Percentiles rank a stretch among this genome's conserved stretches.
phyloP scores from a whole-genome alignment of 768 basidiomycete species.

The Leucocoprinus birnbaumii region DNA sequence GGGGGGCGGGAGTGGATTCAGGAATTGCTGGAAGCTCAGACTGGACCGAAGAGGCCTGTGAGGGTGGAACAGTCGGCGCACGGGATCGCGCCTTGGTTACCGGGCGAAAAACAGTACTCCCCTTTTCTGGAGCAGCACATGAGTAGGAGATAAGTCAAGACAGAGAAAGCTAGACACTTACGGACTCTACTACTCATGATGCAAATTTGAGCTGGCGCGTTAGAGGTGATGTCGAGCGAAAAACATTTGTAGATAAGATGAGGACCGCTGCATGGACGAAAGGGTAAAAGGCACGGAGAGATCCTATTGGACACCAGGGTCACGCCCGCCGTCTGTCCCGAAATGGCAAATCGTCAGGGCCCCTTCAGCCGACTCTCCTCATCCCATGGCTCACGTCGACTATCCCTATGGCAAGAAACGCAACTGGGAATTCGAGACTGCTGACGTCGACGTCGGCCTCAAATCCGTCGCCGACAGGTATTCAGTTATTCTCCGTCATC shows the following conservation, averaged over 20 bases:
- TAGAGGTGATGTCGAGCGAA: background rate
- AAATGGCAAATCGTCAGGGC: slow-evolving; percentile 4
- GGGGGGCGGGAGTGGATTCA: background rate
- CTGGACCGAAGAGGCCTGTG: background rate
- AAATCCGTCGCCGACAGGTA: slow-evolving; percentile 61
- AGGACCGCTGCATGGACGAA: slow-evolving; percentile 4
- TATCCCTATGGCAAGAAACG: slow-evolving; percentile 57
- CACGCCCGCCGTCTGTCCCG: slow-evolving; percentile 9
- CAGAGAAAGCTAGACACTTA: slow-evolving; percentile 39
- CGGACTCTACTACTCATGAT: slow-evolving; percentile 58
- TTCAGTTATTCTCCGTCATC: background rate
- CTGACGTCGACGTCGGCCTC: slow-evolving; percentile 40
- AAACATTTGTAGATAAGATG: slow-evolving; percentile 11
- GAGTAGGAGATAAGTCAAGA: slow-evolving; percentile 3
- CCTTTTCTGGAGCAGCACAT: slow-evolving; percentile 53
- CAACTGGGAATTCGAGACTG: slow-evolving; percentile 55
- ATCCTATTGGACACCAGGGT: slow-evolving; percentile 3
- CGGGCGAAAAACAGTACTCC: slow-evolving; percentile 67
- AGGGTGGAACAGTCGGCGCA: slow-evolving; percentile 13
- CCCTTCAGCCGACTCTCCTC: background rate
- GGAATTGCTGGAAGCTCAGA: background rate
- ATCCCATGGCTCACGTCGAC: slow-evolving; percentile 11
- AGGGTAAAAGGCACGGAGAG: background rate
- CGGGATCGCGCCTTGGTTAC: slow-evolving; percentile 55
- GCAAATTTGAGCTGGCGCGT: background rate